phyloP scores from a whole-genome alignment of 805 yeast genomes.

The Barnettozyma californica region DNA sequence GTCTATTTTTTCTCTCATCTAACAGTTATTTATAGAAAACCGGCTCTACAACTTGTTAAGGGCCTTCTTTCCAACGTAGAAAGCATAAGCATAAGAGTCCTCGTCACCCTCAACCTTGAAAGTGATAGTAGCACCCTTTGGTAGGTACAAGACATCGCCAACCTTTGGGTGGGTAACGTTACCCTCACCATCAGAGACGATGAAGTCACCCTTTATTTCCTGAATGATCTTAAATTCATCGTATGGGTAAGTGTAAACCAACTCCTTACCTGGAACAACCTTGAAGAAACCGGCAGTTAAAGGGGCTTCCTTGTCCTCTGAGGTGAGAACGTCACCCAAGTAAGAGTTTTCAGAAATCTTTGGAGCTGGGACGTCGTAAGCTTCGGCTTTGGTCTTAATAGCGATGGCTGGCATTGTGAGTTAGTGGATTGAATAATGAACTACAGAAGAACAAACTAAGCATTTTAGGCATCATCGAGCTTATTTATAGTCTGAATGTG shows the following conservation, averaged over 20 bases:
- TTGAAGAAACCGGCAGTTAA: slow-evolving; percentile 64
- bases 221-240: slow-evolving; percentile 68
- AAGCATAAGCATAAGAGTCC: slow-evolving; percentile 39
- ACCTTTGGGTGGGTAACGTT: slow-evolving; percentile 49
- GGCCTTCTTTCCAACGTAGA: slow-evolving; percentile 24
- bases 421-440: background rate
- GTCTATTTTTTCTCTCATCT: too few species aligned
- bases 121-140: slow-evolving; percentile 62
- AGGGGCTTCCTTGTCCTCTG: slow-evolving; percentile 48
- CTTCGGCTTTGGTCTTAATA: slow-evolving; percentile 48
- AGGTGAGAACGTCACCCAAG: slow-evolving; percentile 57
- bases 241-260: slow-evolving; percentile 55
- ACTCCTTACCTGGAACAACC: slow-evolving; percentile 63
- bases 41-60: slow-evolving; percentile 11
- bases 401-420: slow-evolving; percentile 9
- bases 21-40: background rate
- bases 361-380: slow-evolving; percentile 53
- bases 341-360: slow-evolving; percentile 59
- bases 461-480: too few species aligned
- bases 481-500: background rate
- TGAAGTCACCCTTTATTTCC: slow-evolving; percentile 62
- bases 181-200: slow-evolving; percentile 60
- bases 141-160: slow-evolving; percentile 65
- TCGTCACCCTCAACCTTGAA: slow-evolving; percentile 60
- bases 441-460: too few species aligned